Base-by-base conservation (phyloP, 164 flowering plant genomes). In the Aristolochia contorta region DNA sequence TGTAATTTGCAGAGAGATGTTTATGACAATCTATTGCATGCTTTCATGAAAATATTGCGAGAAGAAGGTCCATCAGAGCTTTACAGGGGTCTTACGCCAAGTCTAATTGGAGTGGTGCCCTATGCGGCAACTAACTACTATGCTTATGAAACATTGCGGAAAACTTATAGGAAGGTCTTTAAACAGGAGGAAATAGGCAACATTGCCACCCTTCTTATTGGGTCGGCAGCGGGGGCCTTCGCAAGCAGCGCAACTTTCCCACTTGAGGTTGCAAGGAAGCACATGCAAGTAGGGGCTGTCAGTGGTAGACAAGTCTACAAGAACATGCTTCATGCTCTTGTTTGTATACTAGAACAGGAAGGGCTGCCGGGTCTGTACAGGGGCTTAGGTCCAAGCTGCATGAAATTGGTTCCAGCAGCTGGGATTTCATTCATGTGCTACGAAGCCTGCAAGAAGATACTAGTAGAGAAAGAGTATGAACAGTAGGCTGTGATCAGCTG, bases 341-440 rank as follows among this genome's bases (percentile, higher is more conserved):
- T 64, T 7, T 61, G 80, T 75, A 83, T 83, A 50, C 68, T 77
- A 16, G 80, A 83, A 57, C 54, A 73, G 37, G 93, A 86, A 66
- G 96, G 96, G 12, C 20, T 86, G 1, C 64, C 71, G 1, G 93
- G 96, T 20, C 68, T 86, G 51, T 86, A 86, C 54, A 77, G 71
- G 60, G 96, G 93, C 54, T 65, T 89, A 46, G 93, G 92, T 0
- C 91, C 96, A 4, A 89, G 96, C 69, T 89, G 89, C 72, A 56
- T 84, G 70, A 89, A 89, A 64, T 62, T 89, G 62, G 84, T 89
- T 47, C 96, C 96, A 41, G 96, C 87, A 45, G 87, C 92, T 4
- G 92, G 92, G 61, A 89, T 86, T 58, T 84, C 96, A 10, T 86
- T 89, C 78, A 86, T 89, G 93, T 89, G 96, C 69, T 89, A 89